Conservation (phyloP, 352 stramenopile genomes). For the Globisporangium radiosum region DNA sequence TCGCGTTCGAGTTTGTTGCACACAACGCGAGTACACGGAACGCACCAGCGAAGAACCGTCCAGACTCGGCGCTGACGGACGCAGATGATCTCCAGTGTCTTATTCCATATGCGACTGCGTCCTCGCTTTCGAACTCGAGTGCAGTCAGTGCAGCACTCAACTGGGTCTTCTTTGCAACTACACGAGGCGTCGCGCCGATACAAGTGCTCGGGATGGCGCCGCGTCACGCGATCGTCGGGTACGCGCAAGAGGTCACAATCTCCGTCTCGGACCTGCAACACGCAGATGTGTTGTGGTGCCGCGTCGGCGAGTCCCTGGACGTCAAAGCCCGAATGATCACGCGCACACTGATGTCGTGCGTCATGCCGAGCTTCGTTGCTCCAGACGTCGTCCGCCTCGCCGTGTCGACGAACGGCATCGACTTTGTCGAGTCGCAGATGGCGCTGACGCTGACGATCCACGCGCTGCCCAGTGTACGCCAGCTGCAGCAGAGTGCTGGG, state of each 20-base stretch:
- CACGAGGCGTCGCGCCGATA: too few relatives aligned
- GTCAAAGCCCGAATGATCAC: conserved; percentile 17
- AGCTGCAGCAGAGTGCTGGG: conserved; percentile 13
- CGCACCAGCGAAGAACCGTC: not conserved
- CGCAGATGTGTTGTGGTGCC: conserved; percentile 19
- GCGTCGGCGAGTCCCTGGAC: conserved; percentile 20
- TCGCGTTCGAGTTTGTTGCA: conserved; percentile 25
- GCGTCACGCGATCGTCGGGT: conserved; percentile 18
- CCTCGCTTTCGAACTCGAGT: conserved; percentile 19
- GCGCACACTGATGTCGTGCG: conserved; percentile 22
- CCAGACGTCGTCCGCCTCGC: conserved; percentile 14
- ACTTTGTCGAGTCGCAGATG: conserved; percentile 19
- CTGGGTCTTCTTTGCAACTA: too few relatives aligned
- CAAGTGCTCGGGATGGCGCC: conserved; percentile 22
- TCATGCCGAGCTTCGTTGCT: conserved; percentile 13
- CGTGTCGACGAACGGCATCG: conserved; percentile 33
- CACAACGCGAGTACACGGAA: not conserved
- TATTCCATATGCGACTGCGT: conserved; percentile 10
- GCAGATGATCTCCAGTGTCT: conserved; percentile 21
- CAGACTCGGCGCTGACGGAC: not conserved
- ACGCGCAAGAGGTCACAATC: conserved; percentile 19
- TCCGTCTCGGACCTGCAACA: conserved; percentile 16
- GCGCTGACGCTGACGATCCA: conserved; percentile 18
- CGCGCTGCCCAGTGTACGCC: conserved; percentile 6
- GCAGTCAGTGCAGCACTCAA: conserved; percentile 21